Conservation (phyloP, 352 stramenopile genomes). For the Lagenidium giganteum region DNA sequence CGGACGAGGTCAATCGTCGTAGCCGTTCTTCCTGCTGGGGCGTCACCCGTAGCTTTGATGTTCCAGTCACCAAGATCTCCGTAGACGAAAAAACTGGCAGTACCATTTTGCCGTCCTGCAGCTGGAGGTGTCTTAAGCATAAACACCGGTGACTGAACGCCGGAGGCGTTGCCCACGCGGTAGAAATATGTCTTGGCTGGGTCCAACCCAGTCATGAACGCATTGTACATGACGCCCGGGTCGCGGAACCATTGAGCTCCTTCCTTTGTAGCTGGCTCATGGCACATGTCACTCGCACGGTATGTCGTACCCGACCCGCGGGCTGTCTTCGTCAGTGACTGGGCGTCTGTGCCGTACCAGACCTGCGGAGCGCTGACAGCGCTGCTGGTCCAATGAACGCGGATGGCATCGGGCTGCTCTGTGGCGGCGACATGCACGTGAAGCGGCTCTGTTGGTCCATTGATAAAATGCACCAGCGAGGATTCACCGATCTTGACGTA, state of each 20-base stretch:
- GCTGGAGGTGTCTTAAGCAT: slow-evolving; percentile 15
- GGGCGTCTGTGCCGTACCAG: slow-evolving; percentile 1
- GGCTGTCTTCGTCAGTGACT: neutral
- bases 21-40: slow-evolving; percentile 10
- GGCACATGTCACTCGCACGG: slow-evolving; percentile 22
- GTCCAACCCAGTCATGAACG: slow-evolving; percentile 11
- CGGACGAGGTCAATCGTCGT: slow-evolving; percentile 29
- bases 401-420: slow-evolving; percentile 8
- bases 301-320: slow-evolving; percentile 9
- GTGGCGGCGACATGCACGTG: slow-evolving; percentile 21
- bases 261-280: slow-evolving; percentile 14
- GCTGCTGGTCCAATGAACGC: slow-evolving; percentile 15
- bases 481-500: slow-evolving; percentile 8
- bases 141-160: slow-evolving; percentile 6
- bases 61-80: slow-evolving; percentile 58
- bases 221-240: slow-evolving; percentile 18
- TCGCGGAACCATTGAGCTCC: slow-evolving; percentile 12
- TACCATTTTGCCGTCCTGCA: slow-evolving; percentile 7
- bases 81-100: slow-evolving; percentile 59
- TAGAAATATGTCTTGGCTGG: slow-evolving; percentile 19
- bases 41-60: slow-evolving; percentile 5
- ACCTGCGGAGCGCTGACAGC: slow-evolving; percentile 4
- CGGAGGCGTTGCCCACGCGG: slow-evolving; percentile 7
- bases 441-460: slow-evolving; percentile 14
- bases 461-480: slow-evolving; percentile 6